Percentiles rank a stretch among this genome's conserved stretches.
Conservation (phyloP, 495 filamentous ascomycete genomes). For the Penicillium desertorum region DNA sequence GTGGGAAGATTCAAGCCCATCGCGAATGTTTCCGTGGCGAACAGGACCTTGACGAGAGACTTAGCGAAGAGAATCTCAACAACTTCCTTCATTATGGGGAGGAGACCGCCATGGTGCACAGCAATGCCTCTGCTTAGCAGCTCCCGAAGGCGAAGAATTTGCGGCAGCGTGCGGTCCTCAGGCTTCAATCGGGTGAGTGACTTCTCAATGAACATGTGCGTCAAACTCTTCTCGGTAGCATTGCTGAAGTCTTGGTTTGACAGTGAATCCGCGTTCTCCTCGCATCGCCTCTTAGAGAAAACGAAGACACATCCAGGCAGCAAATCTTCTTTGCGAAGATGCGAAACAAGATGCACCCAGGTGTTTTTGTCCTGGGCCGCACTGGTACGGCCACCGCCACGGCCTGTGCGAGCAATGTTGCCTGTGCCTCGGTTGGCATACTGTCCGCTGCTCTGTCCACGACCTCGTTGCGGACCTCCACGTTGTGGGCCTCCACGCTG, state of each 20-base stretch:
- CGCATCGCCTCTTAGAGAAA: constrained; percentile 95
- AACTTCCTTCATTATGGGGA: constrained; percentile 97
- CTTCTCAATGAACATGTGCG: constrained; percentile 97
- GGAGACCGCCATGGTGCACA: constrained; percentile 91
- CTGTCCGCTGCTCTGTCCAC: constrained; percentile 54
- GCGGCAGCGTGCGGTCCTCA: constrained; percentile 83
- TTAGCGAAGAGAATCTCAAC: constrained; percentile 96
- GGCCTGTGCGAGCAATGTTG: constrained; percentile 83
- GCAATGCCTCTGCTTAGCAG: constrained; percentile 85
- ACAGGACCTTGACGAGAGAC: constrained; percentile 92
- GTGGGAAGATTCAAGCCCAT: constrained; percentile 98
- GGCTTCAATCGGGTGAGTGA: constrained; percentile 89
- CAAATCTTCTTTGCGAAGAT: constrained; percentile 80
- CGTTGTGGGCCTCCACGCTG: constrained; percentile 41
- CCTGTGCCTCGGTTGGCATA: constrained; percentile 63
- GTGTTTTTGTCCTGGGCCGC: constrained; percentile 91
- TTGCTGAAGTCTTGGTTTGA: constrained; percentile 93
- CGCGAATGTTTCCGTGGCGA: constrained; percentile 97
- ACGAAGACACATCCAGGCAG: constrained; percentile 95
- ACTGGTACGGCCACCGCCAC: constrained; percentile 78
- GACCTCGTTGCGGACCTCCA: constrained; percentile 54
- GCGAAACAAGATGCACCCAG: constrained; percentile 95
- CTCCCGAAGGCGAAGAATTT: constrained; percentile 85
- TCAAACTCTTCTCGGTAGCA: constrained; percentile 88
- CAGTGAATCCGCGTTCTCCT: constrained; percentile 93